Evolutionary conservation across 23 red algal genomes (phyloP).

Genomic region (Cyanidiococcus yangmingshanensis): DNA sequence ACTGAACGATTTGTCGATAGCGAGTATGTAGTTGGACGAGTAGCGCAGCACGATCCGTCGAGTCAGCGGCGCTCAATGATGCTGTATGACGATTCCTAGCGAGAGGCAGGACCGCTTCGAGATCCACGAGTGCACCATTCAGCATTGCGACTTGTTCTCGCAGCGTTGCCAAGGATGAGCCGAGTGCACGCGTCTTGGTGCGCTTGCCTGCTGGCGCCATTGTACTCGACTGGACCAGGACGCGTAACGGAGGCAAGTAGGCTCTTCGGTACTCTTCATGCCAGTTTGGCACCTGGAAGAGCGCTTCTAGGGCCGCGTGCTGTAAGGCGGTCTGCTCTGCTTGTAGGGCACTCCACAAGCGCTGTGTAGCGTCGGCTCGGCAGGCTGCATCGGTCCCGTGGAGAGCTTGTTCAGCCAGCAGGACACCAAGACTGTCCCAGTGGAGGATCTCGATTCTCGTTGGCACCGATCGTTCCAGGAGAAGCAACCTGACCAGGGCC

Average conservation of each 20-base stretch:
- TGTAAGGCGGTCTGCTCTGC: neutral
- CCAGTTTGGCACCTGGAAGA: neutral
- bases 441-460: neutral
- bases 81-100: neutral
- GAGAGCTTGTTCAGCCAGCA: neutral
- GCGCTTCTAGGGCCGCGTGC: neutral
- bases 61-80: neutral
- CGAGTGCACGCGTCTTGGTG: neutral
- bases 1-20: neutral
- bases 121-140: neutral
- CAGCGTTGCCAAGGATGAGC: neutral
- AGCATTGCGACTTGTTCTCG: neutral
- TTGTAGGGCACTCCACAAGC: neutral
- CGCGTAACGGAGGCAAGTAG: neutral
- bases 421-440: neutral
- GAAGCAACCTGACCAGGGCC: too few relatives aligned
- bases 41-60: neutral
- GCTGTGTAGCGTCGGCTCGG: neutral
- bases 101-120: neutral
- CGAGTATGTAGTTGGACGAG: neutral
- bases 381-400: neutral
- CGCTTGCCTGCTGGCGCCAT: neutral
- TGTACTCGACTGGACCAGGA: neutral
- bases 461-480: neutral
- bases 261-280: neutral